Base-by-base conservation (phyloP, 192 early-diverging fungal genomes). In the Geranomyces variabilis region DNA sequence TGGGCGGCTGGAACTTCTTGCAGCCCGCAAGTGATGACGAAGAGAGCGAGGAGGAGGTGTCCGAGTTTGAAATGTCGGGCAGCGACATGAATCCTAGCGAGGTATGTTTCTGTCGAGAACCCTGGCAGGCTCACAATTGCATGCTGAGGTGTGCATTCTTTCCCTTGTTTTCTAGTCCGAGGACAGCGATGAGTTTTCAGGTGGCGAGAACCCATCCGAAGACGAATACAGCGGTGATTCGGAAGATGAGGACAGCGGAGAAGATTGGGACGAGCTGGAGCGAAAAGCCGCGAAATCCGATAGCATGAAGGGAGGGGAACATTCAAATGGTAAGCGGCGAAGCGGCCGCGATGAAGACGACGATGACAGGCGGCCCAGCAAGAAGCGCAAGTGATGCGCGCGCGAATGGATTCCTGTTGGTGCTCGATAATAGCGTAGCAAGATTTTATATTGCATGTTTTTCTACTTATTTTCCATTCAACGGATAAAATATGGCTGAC, bases 1-100 rank as follows among this genome's bases (percentile, higher is more conserved):
- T 66, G 14, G 95, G 94, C 67, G 96, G 94, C 26, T 99, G 97
- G 97, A 80, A 79, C 60, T 97, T 98, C 84, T 77, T 99, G 76
- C 85, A 87, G 13, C 75, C 80, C 26, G 90, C 91, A 62, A 77
- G 75, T 44, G 84, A 79, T 19, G 84, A 86, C 12, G 71, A 75
- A 21, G 74, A 67, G 13, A 77, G 79, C 43, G 77, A 79, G 22
- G 79, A 80, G 26, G 63, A 75, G 29, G 74, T 75, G 33, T 71
- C 66, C 71, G 82, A 77, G 44, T 84, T 77, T 60, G 79, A 67
- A 33, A 73, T 67, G 30, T 60, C 58, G 29, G 58, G 58, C 2
- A 31, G 28, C 8, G 58, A 60, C 74, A 73, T 41, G 82, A 63
- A 57, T 64, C 62, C 43, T 68, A 71, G 51, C 51, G 51, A 55